phyloP scores from a whole-genome alignment of 805 yeast genomes.

The Metschnikowia proteae region DNA sequence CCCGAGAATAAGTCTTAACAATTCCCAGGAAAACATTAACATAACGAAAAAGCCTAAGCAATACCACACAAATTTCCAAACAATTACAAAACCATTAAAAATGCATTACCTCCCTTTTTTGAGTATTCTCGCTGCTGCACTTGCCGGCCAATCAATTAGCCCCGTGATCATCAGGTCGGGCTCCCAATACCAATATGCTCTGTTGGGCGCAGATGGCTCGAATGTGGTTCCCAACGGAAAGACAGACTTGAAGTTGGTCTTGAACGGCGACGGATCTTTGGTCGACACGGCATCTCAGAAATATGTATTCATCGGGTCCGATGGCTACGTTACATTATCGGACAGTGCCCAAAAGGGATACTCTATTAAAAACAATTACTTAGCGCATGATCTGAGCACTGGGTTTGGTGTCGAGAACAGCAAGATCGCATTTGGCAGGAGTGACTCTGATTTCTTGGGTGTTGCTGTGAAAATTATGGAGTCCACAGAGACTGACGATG shows the following conservation, averaged over 20 bases:
- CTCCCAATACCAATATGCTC: slow-evolving; percentile 22
- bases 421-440: slow-evolving; percentile 2
- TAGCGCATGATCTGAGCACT: background rate
- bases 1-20: too few relatives aligned
- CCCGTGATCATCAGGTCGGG: slow-evolving; percentile 26
- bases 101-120: slow-evolving; percentile 17
- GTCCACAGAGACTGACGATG: slow-evolving; percentile 3
- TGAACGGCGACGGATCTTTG: slow-evolving; percentile 25
- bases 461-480: slow-evolving; percentile 8
- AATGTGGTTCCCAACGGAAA: slow-evolving; percentile 13
- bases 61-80: background rate
- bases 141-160: slow-evolving; percentile 22
- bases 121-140: slow-evolving; percentile 22
- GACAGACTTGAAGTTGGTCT: slow-evolving; percentile 16
- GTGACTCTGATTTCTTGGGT: slow-evolving; percentile 4
- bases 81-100: background rate
- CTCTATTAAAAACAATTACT: slow-evolving; percentile 7
- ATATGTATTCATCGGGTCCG: slow-evolving; percentile 15
- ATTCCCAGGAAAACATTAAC: too few relatives aligned
- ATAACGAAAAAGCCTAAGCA: too few relatives aligned
- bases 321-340: slow-evolving; percentile 6
- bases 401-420: slow-evolving; percentile 1
- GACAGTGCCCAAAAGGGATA: slow-evolving; percentile 12
- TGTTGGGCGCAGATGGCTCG: slow-evolving; percentile 8
- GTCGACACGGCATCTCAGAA: slow-evolving; percentile 18